These are phyloP conservation scores for Helianthus annuus DNA, from an alignment of 129 eudicot genomes.

Conservation along the genomic window HanXRQr2.0-SUNRISE NC_035441.2:100430227-100430726, in stretches of 20 bases:
- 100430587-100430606: conserved; percentile 64
- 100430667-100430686: conserved; percentile 62
- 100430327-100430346: conserved; percentile 93
- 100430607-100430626: conserved; percentile 98
- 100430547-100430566: conserved; percentile 91
- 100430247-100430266: conserved; percentile 54
- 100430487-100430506: conserved; percentile 73
- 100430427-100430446: conserved; percentile 43
- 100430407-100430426: conserved; percentile 55
- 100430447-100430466: not conserved
- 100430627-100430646: conserved; percentile 99
- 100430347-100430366: conserved; percentile 95
- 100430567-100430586: conserved; percentile 54
- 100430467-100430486: conserved; percentile 1
- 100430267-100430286: conserved; percentile 74
- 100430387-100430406: conserved; percentile 67
- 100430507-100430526: conserved; percentile 75
- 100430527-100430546: conserved; percentile 73
- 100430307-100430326: conserved; percentile 79
- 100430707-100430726: conserved; percentile 33
- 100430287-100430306: conserved; percentile 61
- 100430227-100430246: not conserved
- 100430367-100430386: conserved; percentile 93
- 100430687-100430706: conserved; percentile 32
- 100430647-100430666: conserved; percentile 87